Evolutionary conservation across 2,329 filamentous ascomycete species (phyloP).

Genomic region (Neoarthrinium moseri): DNA sequence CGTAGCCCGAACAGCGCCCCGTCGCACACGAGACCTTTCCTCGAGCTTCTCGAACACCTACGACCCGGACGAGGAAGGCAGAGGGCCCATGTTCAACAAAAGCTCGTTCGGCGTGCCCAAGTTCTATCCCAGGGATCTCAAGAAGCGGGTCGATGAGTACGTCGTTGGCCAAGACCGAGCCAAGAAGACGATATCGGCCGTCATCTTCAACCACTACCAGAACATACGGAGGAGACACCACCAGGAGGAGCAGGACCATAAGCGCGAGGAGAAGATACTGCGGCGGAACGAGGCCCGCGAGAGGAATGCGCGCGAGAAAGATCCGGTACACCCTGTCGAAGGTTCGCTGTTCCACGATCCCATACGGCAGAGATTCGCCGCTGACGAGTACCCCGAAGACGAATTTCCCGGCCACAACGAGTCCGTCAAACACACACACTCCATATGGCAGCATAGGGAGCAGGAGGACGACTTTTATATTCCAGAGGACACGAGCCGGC

Average conservation of each 20-base stretch:
- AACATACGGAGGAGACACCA: slow-evolving; percentile 76
- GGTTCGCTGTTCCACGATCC: slow-evolving; percentile 49
- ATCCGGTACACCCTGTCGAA: slow-evolving; percentile 71
- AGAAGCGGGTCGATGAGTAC: slow-evolving; percentile 90
- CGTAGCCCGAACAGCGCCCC: slow-evolving; percentile 26
- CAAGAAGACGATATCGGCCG: slow-evolving; percentile 89
- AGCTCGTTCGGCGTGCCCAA: slow-evolving; percentile 57
- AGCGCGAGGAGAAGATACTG: slow-evolving; percentile 60
- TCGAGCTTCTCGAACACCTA: slow-evolving; percentile 60
- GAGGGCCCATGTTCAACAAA: slow-evolving; percentile 61
- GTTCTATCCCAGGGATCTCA: slow-evolving; percentile 69
- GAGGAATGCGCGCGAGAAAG: slow-evolving; percentile 67
- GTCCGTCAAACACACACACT: slow-evolving; percentile 40
- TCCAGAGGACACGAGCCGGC: slow-evolving; percentile 42
- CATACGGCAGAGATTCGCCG: slow-evolving; percentile 23
- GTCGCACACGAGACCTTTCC: slow-evolving; percentile 49
- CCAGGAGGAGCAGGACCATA: slow-evolving; percentile 67
- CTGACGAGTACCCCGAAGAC: slow-evolving; percentile 44
- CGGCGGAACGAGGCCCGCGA: slow-evolving; percentile 46
- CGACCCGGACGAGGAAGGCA: slow-evolving; percentile 53
- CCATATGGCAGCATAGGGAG: slow-evolving; percentile 28
- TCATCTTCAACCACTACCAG: slow-evolving; percentile 97
- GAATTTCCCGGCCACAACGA: slow-evolving; percentile 54
- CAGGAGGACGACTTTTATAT: slow-evolving; percentile 44
- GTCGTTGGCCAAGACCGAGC: slow-evolving; percentile 94